Conservation (phyloP, 306 rosid species). For the Glycyrrhiza uralensis region DNA sequence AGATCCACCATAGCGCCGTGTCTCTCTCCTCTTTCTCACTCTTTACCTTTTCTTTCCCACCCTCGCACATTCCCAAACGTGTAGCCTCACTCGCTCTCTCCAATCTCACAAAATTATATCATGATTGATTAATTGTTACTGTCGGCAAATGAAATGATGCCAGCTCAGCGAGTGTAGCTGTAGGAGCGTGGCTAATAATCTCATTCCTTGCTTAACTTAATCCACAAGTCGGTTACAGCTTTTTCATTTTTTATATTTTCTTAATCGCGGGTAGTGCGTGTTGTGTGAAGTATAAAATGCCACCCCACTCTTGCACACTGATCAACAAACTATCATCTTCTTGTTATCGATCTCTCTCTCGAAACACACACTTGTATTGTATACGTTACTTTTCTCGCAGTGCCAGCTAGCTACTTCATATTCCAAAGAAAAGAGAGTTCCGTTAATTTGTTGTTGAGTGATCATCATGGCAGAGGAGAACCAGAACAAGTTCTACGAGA, state of each 20-base stretch:
- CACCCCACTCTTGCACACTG: background rate
- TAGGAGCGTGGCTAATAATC: slow-evolving; percentile 10
- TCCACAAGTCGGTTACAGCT: slow-evolving; percentile 17
- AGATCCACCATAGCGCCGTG: background rate
- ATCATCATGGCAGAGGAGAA: slow-evolving; percentile 70
- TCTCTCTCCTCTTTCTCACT: slow-evolving; percentile 3
- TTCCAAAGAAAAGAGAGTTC: too few species aligned
- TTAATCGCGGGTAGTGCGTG: slow-evolving; percentile 37
- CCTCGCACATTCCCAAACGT: background rate
- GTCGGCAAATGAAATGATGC: too few species aligned
- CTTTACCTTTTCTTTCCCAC: background rate
- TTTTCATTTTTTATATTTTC: background rate
- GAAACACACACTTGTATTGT: too few species aligned
- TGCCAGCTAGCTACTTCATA: too few species aligned
- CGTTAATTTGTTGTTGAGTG: background rate
- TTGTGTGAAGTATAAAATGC: slow-evolving; percentile 35
- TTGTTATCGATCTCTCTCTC: too few species aligned
- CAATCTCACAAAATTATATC: background rate
- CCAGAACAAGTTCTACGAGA: slow-evolving; percentile 46
- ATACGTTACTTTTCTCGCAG: too few species aligned
- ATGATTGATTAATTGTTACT: too few species aligned
- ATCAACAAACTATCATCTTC: too few species aligned
- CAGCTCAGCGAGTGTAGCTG: slow-evolving; percentile 7
- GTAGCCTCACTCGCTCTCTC: background rate
- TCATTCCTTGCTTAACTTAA: background rate